phyloP scores from a whole-genome alignment of 176 grass and related monocot genomes.

The Raddia distichophylla region DNA sequence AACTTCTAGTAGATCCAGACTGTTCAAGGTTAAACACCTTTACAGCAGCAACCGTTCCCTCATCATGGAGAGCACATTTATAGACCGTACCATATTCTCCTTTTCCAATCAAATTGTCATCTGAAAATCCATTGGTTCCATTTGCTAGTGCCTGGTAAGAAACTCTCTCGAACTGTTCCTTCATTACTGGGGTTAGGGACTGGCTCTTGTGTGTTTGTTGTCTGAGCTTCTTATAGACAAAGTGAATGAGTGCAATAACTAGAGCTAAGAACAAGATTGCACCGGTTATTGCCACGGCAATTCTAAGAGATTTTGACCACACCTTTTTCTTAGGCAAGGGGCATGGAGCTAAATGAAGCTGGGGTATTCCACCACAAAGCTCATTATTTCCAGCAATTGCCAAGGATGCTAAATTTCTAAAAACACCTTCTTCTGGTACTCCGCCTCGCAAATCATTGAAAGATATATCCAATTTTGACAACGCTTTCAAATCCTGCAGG shows the following conservation, averaged over 20 bases:
- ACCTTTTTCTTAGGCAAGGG: background rate
- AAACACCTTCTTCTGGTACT: constrained; percentile 40
- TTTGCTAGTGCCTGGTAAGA: background rate
- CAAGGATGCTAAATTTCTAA: background rate
- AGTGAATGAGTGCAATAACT: background rate
- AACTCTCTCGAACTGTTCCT: background rate
- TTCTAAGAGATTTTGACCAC: background rate
- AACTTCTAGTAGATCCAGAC: constrained; percentile 17
- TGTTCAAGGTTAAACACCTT: constrained; percentile 32
- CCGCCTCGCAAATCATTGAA: constrained; percentile 44
- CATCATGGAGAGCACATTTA: background rate
- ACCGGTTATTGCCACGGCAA: background rate
- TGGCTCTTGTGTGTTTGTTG: background rate
- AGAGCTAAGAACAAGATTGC: background rate
- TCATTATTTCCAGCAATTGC: background rate
- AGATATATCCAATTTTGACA: constrained; percentile 35
- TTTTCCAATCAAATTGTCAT: background rate
- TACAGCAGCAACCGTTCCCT: background rate
- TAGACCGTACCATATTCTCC: background rate
- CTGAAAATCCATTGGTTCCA: constrained; percentile 21
- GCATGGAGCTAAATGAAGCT: background rate
- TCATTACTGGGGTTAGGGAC: background rate
- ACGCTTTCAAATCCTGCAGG: constrained; percentile 7
- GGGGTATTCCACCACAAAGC: too few relatives aligned
- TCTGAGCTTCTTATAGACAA: background rate